phyloP scores from a whole-genome alignment of 1,284 basidiomycete species.

The Papiliotrema fonsecae region DNA sequence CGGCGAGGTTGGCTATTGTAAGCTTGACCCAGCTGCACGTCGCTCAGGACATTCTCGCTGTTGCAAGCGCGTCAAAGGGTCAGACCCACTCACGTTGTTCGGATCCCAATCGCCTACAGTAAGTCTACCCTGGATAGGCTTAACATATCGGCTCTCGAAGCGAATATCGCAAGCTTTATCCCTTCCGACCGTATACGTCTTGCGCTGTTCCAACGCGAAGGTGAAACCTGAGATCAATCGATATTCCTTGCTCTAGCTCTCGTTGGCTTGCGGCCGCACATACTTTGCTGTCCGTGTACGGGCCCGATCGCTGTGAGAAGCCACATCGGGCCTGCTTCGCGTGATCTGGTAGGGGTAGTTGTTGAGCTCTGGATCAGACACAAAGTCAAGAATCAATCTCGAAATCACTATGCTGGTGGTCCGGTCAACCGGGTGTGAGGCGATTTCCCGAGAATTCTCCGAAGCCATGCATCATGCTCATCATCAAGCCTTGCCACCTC shows the following conservation, averaged over 20 bases:
- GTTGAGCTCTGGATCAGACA: no score
- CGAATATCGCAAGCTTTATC: slow-evolving; percentile 29
- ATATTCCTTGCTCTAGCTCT: neutral
- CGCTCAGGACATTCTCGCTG: no score
- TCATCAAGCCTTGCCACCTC: no score
- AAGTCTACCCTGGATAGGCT: slow-evolving; percentile 28
- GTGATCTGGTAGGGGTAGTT: no score
- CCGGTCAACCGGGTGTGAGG: no score
- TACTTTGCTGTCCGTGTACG: slow-evolving; percentile 37
- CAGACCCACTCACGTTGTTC: slow-evolving; percentile 18
- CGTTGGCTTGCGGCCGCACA: slow-evolving; percentile 5
- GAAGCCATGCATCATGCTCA: no score
- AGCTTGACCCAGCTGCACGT: slow-evolving; percentile 1
- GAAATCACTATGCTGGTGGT: no score
- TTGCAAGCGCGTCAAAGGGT: neutral
- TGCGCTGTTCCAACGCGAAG: slow-evolving; percentile 34
- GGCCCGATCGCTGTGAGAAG: slow-evolving; percentile 37
- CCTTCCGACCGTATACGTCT: slow-evolving; percentile 33
- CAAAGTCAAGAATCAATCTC: no score
- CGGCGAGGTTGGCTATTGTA: slow-evolving; percentile 9
- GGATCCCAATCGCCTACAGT: slow-evolving; percentile 36
- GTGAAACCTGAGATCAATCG: slow-evolving; percentile 29
- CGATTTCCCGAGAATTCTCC: no score
- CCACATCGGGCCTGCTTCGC: slow-evolving; percentile 31
- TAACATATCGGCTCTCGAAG: slow-evolving; percentile 19